Conservation (phyloP, 257 asterid genomes). For the Capsicum chinense region DNA sequence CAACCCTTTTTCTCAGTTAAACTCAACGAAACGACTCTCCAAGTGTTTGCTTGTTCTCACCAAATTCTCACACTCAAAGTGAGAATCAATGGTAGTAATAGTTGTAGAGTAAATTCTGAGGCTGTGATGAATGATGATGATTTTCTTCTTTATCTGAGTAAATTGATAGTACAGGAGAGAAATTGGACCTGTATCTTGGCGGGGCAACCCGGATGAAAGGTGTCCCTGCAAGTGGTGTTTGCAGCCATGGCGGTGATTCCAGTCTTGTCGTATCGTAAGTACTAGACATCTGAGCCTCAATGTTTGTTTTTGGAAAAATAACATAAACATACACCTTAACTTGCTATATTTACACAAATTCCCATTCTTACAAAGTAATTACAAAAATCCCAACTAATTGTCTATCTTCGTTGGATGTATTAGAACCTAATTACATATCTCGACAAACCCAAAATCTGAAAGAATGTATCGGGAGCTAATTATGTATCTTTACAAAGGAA, state of each 20-base stretch:
- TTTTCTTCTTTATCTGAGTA: not conserved
- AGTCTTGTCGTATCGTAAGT: not conserved
- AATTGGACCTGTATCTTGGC: not conserved
- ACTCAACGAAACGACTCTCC: not conserved
- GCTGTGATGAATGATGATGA: conserved; percentile 15
- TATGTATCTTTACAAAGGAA: too few relatives aligned
- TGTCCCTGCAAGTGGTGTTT: not conserved
- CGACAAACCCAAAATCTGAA: too few relatives aligned
- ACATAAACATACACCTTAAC: too few relatives aligned
- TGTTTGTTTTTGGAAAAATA: not conserved
- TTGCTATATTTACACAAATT: too few relatives aligned
- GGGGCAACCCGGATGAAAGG: not conserved
- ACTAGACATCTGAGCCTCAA: not conserved
- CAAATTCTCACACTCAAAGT: not conserved
- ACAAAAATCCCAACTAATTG: too few relatives aligned
- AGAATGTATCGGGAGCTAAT: too few relatives aligned
- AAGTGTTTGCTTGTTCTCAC: not conserved
- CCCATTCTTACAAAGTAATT: too few relatives aligned
- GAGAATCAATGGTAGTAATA: not conserved
- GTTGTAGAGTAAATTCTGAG: not conserved
- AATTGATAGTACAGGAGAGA: not conserved
- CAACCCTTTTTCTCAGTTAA: not conserved
- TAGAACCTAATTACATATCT: too few relatives aligned
- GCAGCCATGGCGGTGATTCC: not conserved
- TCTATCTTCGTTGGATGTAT: too few relatives aligned